These are phyloP conservation scores for Magnolia kwangsiensis DNA, from an alignment of 164 flowering plant species.

Conservation along the genomic window DNA sequence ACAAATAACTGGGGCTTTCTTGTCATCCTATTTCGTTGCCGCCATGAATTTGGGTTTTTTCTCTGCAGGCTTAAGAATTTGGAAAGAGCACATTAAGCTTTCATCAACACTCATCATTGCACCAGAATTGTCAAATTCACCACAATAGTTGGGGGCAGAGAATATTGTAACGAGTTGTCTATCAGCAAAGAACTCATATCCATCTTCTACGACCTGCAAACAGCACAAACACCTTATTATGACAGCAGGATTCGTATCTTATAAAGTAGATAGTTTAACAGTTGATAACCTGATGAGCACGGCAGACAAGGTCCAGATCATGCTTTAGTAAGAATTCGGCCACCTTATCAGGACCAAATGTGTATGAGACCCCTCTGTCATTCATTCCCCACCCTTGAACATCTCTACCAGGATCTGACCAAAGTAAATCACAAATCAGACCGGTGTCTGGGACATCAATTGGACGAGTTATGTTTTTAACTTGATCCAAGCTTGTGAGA, in stretches of 20 bases:
- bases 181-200: constrained; percentile 83
- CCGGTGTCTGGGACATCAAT: constrained; percentile 82
- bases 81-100: constrained; percentile 83
- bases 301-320: constrained; percentile 82
- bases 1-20: constrained; percentile 1
- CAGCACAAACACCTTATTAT: constrained; percentile 8
- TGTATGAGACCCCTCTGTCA: constrained; percentile 83
- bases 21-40: constrained; percentile 30
- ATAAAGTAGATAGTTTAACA: not conserved
- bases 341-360: constrained; percentile 75
- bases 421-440: constrained; percentile 79
- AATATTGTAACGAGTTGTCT: constrained; percentile 82
- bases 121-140: constrained; percentile 90
- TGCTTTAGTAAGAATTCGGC: constrained; percentile 63
- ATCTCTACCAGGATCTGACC: constrained; percentile 83
- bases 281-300: constrained; percentile 71
- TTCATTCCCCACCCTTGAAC: constrained; percentile 78
- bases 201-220: constrained; percentile 86
- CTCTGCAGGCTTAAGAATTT: constrained; percentile 75
- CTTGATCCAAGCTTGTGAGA: constrained; percentile 57
- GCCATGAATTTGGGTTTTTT: constrained; percentile 40
- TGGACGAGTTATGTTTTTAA: constrained; percentile 61
- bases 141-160: constrained; percentile 88
- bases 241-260: too few relatives aligned
- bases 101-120: constrained; percentile 95